Evolutionary conservation across 768 basidiomycete species (phyloP).

Genomic region (Boletus subparvulus): DNA sequence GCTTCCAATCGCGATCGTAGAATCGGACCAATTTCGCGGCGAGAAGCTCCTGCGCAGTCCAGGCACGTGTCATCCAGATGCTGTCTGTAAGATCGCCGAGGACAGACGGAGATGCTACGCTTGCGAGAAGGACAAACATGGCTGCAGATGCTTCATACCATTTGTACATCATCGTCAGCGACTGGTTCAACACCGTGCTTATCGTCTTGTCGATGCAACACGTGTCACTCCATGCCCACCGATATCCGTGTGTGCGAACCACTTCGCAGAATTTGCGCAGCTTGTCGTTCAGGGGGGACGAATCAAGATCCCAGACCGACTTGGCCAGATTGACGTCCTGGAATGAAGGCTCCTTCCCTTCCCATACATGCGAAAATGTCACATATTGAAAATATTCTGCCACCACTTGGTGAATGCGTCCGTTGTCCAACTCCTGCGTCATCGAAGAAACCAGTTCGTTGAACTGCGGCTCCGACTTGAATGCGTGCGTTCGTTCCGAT

Average conservation of each 20-base stretch:
- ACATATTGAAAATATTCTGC: constrained; percentile 9
- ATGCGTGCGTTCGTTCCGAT: neutral
- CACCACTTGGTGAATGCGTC: neutral
- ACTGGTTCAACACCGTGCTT: constrained; percentile 3
- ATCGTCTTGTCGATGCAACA: constrained; percentile 14
- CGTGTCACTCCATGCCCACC: constrained; percentile 17
- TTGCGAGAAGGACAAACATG: constrained; percentile 1
- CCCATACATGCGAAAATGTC: constrained; percentile 15
- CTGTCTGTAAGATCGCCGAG: neutral
- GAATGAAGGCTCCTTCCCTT: constrained; percentile 6
- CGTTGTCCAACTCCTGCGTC: constrained; percentile 1
- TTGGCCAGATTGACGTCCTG: constrained; percentile 2
- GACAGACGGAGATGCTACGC: neutral
- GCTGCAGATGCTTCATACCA: constrained; percentile 11
- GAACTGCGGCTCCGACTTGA: constrained; percentile 1
- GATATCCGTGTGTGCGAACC: constrained; percentile 4
- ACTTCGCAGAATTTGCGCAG: constrained; percentile 7
- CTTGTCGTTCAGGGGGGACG: constrained; percentile 1
- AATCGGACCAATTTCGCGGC: constrained; percentile 9
- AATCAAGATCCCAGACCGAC: constrained; percentile 5
- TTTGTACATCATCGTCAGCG: constrained; percentile 12
- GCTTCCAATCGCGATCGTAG: constrained; percentile 8
- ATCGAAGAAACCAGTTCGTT: constrained; percentile 10
- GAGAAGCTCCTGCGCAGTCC: constrained; percentile 21
- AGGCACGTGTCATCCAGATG: constrained; percentile 13